phyloP scores from a whole-genome alignment of 2,329 filamentous ascomycete genomes.

The Aureobasidium pullulans region DNA sequence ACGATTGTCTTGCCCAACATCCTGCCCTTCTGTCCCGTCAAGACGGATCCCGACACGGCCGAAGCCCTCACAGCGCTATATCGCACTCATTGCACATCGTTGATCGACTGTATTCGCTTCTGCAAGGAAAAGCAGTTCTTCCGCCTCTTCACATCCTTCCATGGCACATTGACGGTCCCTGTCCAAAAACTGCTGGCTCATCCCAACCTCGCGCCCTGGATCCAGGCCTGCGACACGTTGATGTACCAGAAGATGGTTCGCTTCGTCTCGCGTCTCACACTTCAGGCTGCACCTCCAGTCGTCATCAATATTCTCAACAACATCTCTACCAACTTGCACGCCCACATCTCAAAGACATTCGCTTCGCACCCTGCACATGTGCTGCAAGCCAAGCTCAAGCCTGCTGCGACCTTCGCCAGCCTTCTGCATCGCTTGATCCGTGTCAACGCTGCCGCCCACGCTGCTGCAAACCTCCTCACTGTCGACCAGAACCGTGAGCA shows the following conservation, averaged over 20 bases:
- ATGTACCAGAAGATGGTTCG: conserved; percentile 97
- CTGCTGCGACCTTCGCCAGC: conserved; percentile 80
- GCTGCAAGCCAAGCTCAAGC: conserved; percentile 75
- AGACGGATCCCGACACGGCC: conserved; percentile 80
- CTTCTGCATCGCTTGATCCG: conserved; percentile 79
- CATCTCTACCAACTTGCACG: conserved; percentile 73
- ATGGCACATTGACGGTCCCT: conserved; percentile 91
- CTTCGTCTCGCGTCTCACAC: conserved; percentile 77
- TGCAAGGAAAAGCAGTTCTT: conserved; percentile 97
- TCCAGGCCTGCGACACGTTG: conserved; percentile 88
- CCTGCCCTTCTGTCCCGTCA: conserved; percentile 66
- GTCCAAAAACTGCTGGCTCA: conserved; percentile 88
- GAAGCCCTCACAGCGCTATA: conserved; percentile 83
- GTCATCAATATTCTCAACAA: conserved; percentile 82
- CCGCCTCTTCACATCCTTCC: conserved; percentile 88
- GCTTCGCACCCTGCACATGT: conserved; percentile 79
- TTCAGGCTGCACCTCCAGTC: conserved; percentile 83
- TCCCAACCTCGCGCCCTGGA: conserved; percentile 78
- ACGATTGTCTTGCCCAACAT: conserved; percentile 79
- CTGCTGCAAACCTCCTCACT: conserved; percentile 85
- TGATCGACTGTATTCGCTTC: conserved; percentile 91
- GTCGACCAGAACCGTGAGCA: conserved; percentile 83
- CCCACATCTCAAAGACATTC: conserved; percentile 78
- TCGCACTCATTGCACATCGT: conserved; percentile 86
- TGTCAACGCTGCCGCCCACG: conserved; percentile 89